Percentiles rank a stretch among this genome's conserved stretches.
phyloP scores from a whole-genome alignment of 163 green algal species.

The Scenedesmus sp. region DNA sequence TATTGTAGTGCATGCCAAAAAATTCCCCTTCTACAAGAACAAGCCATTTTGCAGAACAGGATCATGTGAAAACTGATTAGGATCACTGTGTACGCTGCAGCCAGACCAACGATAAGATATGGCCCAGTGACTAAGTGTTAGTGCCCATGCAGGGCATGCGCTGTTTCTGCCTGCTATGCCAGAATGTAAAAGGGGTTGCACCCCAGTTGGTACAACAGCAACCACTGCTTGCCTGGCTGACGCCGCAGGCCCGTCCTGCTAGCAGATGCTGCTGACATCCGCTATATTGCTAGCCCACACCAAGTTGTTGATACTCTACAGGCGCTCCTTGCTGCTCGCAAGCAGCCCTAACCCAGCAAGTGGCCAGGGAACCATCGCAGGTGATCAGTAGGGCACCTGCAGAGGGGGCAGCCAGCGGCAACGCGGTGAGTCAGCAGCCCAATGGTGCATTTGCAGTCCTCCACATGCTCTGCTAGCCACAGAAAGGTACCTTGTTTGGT shows the following conservation, averaged over 20 bases:
- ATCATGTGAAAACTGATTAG: too few relatives aligned
- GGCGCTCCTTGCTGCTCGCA: background rate
- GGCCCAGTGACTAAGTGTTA: background rate
- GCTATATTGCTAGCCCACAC: background rate
- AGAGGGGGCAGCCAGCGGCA: background rate
- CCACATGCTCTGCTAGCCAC: background rate
- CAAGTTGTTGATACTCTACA: background rate
- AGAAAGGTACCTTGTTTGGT: too few relatives aligned
- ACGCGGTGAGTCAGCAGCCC: background rate
- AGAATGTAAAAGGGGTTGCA: background rate
- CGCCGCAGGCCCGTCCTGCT: background rate
- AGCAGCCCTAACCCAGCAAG: background rate
- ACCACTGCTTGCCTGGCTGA: background rate
- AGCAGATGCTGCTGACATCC: background rate
- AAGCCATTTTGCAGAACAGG: too few relatives aligned
- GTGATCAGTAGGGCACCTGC: constrained; percentile 24
- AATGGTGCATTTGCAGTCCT: background rate
- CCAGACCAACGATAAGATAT: background rate
- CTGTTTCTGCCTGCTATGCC: background rate
- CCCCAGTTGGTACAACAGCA: background rate
- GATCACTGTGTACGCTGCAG: too few relatives aligned
- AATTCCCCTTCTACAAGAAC: too few relatives aligned
- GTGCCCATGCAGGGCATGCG: background rate
- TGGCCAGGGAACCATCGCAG: background rate
- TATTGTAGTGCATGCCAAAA: too few relatives aligned